Base-by-base conservation (phyloP, 2,329 filamentous ascomycete species). In the Diplodia seriata region DNA sequence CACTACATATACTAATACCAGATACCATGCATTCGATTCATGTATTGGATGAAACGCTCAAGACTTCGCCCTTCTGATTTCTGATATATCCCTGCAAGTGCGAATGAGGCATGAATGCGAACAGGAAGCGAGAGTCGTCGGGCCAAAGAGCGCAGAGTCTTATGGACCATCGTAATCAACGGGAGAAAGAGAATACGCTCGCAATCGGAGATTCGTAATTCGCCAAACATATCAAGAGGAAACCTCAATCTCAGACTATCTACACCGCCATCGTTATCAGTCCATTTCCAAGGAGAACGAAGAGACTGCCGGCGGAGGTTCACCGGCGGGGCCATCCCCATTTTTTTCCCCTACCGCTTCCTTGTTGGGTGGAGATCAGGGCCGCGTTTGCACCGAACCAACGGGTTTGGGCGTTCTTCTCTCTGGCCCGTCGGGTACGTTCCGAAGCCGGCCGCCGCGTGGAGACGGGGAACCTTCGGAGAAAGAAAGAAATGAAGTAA, bases 1-100 rank as follows among this genome's bases (percentile, higher is more conserved):
- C 20, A 47, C 40, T n/a, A 47, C 43, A 47, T 47, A 20, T 47
- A 47, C 43, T 47, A 47, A 47, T 47, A 47, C 43, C 43, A 47
- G 43, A 47, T 3, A 20, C 18, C 18, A 47, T 47, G 43, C 43
- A 47, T n/a, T 47, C n/a, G 20, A 5, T 47, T 8, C 40, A 15
- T 47, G 43, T 15, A 47, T 47, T 20, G 43, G 43, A 11, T 20
- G 7, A 20, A 47, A 9, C 18, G 18, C 43, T 11, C 7, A 47
- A 20, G 9, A 20, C 43, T 47, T 47, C 43, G 20, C 9, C 43
- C 8, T 20, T 18, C 14, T 47, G 18, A 47, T 47, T 8, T 47
- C 18, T 9, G 43, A 20, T 3, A n/a, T 7, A n/a, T 14, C 9
- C 15, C 18, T 47, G 43, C 11, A 20, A 20, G 43, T 20, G 43